Conservation (phyloP, 2,329 filamentous ascomycete species). For the Xylariaceae sp. region DNA sequence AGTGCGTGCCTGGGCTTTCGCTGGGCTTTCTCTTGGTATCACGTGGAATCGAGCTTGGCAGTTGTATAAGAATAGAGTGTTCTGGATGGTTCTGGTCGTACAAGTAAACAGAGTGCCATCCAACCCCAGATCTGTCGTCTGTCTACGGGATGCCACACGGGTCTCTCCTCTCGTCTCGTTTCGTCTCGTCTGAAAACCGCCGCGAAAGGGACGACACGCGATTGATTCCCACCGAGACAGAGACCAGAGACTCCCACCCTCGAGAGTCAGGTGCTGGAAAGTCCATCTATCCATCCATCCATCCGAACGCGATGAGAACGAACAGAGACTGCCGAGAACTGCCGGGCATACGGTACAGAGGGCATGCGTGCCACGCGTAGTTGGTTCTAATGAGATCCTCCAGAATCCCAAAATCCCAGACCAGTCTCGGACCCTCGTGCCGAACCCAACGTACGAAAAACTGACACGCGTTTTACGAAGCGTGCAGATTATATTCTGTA, state of each 20-base stretch:
- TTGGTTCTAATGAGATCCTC: background rate
- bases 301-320: constrained; percentile 36
- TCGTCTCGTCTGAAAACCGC: background rate
- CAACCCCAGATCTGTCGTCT: background rate
- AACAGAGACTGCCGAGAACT: constrained; percentile 31
- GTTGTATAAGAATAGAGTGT: background rate
- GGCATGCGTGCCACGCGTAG: constrained; percentile 38
- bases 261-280: background rate
- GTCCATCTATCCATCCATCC: background rate
- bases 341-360: constrained; percentile 38
- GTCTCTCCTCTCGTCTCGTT: background rate
- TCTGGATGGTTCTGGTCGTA: background rate
- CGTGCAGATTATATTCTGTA: constrained; percentile 26
- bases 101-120: background rate
- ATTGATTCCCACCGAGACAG: background rate
- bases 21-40: background rate
- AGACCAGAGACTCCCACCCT: constrained; percentile 6
- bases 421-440: constrained; percentile 39
- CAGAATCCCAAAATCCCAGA: background rate
- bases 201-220: background rate
- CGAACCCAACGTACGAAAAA: constrained; percentile 39
- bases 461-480: constrained; percentile 40
- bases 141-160: background rate
- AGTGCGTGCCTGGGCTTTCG: background rate
- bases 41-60: background rate